Base-by-base conservation (phyloP, 2,329 filamentous ascomycete genomes). In the Capronia americana region DNA sequence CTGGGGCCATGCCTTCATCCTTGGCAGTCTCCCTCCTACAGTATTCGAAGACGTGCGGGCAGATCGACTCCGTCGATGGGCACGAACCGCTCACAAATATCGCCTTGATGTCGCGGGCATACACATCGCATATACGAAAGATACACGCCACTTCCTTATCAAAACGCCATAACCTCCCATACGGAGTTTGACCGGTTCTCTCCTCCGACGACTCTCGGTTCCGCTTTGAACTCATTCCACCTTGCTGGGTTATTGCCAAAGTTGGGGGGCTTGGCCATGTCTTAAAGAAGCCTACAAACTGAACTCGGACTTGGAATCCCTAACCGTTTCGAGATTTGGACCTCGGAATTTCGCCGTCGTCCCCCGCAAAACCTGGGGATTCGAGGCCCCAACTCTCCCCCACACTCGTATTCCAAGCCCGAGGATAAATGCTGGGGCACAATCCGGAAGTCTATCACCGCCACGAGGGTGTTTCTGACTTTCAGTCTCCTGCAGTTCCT, bases 361-460 rank as follows among this genome's bases (percentile, higher is more conserved):
- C 46, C 55, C 55, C 62, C 48, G 14, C 55, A 64, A 64, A 64
- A 26, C 34, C 56, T 58, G 62, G 62, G 62, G 56, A 59, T 60
- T 60, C 62, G 55, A 60, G 55, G 60, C 54, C 3, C 20, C 23
- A 41, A 20, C 12, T 2, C n/a, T 32, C 32, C 46, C 28, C 55
- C 28, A 46, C 34, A 55, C 23, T 34, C 26, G 53, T 44, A 30
- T 50, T 34, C 48, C 20, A 53, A 54, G 48, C 48, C 58, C 58
- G 58, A 61, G 58, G 58, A 28, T 61, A 38, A 41, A 30, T 24
- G 23, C 53, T 54, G 28, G 50, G 48, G 44, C 46, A 53, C 14
- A n/a, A 38, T 34, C 58, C 48, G 30, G 23, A 41, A 38, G 20
- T 34, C 48, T 24, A 26, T 61, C n/a, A 20, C 46, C 14, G n/a